A percentile compares a stretch with the other conserved stretches of the same genome.
Evolutionary conservation across 495 filamentous ascomycete genomes (phyloP).

Genomic region (Parachaetomium inaequale): DNA sequence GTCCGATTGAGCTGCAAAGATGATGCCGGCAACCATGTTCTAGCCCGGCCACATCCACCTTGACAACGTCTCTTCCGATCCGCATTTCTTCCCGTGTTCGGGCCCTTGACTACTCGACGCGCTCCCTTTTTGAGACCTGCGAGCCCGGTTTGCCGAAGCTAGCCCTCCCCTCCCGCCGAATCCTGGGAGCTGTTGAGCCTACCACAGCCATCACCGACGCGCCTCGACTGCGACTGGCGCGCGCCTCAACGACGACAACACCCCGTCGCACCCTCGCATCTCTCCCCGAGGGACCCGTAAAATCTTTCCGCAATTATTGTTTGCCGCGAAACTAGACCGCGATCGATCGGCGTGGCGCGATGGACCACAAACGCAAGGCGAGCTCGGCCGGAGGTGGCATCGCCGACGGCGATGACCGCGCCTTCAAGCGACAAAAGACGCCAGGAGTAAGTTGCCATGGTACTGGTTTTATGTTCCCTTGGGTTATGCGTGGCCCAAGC

Average conservation of each 20-base stretch:
- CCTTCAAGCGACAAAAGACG: slow-evolving; percentile 57
- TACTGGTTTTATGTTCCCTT: neutral
- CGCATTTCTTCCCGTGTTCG: neutral
- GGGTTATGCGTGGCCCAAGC: neutral
- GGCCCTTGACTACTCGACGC: neutral
- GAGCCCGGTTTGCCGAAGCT: no score
- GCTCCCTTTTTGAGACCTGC: neutral
- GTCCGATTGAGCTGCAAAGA: slow-evolving; percentile 2
- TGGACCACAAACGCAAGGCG: slow-evolving; percentile 70
- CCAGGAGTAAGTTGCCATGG: slow-evolving; percentile 31
- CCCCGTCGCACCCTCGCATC: neutral
- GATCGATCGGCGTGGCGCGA: slow-evolving; percentile 29
- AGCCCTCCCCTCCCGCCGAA: neutral
- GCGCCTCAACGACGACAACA: slow-evolving; percentile 20
- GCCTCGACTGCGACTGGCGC: slow-evolving; percentile 22
- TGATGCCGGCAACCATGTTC: neutral
- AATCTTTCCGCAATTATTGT: neutral
- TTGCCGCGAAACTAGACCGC: neutral
- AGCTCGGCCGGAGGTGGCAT: slow-evolving; percentile 36
- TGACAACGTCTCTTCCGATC: neutral
- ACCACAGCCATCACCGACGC: slow-evolving; percentile 20
- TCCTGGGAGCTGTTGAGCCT: neutral
- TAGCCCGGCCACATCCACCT: neutral
- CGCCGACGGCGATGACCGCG: slow-evolving; percentile 52
- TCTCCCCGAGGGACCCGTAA: slow-evolving; percentile 9